Evolutionary conservation across 208 protist species (phyloP).

Genomic region (Acanthamoeba lenticulata): DNA sequence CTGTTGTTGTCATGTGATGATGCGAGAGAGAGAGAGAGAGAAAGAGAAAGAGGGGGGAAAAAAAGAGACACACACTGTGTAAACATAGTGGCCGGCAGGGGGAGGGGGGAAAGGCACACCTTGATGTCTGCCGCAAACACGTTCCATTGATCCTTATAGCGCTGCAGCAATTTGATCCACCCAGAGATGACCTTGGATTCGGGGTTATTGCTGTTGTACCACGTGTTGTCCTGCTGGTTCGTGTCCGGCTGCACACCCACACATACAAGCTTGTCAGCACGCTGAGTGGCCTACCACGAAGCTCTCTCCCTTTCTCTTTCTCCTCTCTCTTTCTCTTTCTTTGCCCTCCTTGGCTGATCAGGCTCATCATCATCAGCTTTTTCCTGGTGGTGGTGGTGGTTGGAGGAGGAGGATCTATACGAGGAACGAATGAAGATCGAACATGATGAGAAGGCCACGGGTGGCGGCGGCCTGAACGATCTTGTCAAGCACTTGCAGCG

Average conservation of each 20-base stretch:
- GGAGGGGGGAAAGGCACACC: neutral
- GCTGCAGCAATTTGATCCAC: constrained; percentile 2
- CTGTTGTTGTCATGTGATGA: neutral
- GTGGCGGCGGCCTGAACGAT: constrained; percentile 26
- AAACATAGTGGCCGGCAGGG: too few species aligned
- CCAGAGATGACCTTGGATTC: constrained; percentile 36
- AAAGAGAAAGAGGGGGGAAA: too few species aligned
- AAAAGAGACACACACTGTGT: too few species aligned
- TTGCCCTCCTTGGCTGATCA: too few species aligned
- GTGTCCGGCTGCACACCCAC: neutral
- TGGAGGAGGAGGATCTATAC: neutral
- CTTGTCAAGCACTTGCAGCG: constrained; percentile 50
- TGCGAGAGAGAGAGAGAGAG: neutral
- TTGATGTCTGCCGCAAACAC: constrained; percentile 53
- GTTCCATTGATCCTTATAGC: constrained; percentile 58
- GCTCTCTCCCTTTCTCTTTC: too few species aligned
- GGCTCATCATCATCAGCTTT: too few species aligned
- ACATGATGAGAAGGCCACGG: constrained; percentile 56
- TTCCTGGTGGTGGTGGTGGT: too few species aligned
- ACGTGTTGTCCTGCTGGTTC: constrained; percentile 46
- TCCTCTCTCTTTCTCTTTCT: too few species aligned
- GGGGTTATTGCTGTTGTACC: constrained; percentile 46
- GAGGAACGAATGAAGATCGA: constrained; percentile 32
- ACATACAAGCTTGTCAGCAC: neutral
- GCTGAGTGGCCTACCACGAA: too few species aligned